phyloP scores from a whole-genome alignment of 148 eudicot species.

The Nyssa sinensis region DNA sequence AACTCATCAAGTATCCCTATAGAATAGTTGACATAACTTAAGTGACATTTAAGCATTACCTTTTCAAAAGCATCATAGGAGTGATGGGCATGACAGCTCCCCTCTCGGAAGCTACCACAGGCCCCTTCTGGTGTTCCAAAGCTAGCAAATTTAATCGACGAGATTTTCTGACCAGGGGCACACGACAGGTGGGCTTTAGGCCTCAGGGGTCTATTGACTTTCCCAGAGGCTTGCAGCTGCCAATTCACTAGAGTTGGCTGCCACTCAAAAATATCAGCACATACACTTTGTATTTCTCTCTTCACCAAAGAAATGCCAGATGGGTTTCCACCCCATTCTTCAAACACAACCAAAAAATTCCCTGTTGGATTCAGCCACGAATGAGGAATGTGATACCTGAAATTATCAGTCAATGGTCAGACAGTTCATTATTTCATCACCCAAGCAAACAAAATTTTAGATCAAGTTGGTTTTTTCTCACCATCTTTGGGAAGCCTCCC shows the following conservation, averaged over 20 bases:
- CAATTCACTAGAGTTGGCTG: conserved; percentile 66
- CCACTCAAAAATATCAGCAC: conserved; percentile 78
- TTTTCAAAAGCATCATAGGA: conserved; percentile 66
- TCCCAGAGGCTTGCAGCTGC: conserved; percentile 63
- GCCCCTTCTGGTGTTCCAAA: conserved; percentile 79
- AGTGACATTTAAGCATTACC: conserved; percentile 32
- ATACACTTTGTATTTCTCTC: conserved; percentile 60
- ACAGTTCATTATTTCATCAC: not conserved
- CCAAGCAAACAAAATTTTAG: not conserved
- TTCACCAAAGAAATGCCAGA: conserved; percentile 67
- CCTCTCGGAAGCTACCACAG: conserved; percentile 70
- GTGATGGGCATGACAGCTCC: conserved; percentile 73
- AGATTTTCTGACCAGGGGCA: conserved; percentile 66
- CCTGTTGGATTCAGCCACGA: conserved; percentile 78
- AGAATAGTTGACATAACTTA: too few species aligned
- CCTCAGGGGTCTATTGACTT: conserved; percentile 52
- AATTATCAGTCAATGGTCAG: conserved; percentile 16
- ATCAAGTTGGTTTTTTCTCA: conserved; percentile 9
- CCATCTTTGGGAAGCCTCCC: conserved; percentile 90
- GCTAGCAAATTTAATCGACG: conserved; percentile 83
- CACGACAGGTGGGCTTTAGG: conserved; percentile 83
- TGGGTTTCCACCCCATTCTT: conserved; percentile 81
- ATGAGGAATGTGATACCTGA: conserved; percentile 88
- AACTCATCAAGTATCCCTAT: not conserved
- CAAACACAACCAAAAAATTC: conserved; percentile 72